Conservation (phyloP, 1,284 basidiomycete genomes). For the Ceratobasidium sp. region DNA sequence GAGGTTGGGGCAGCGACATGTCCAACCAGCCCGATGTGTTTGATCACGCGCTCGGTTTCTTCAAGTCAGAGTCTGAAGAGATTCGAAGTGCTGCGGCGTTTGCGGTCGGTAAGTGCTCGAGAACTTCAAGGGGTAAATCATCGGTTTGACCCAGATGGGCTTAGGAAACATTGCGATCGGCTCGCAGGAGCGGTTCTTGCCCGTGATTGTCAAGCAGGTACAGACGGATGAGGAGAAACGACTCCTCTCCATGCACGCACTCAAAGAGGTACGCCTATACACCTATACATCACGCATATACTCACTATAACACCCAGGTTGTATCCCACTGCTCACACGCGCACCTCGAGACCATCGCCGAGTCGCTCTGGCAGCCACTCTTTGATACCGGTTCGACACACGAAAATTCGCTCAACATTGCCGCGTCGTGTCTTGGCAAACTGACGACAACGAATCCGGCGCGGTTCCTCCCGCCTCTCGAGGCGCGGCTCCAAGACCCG, state of each 20-base stretch:
- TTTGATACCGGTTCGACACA: slow-evolving; percentile 86
- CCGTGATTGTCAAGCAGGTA: slow-evolving; percentile 82
- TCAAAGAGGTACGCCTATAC: slow-evolving; percentile 75
- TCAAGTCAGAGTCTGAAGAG: slow-evolving; percentile 79
- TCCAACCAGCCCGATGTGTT: slow-evolving; percentile 78
- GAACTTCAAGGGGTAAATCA: not conserved
- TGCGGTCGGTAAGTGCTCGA: slow-evolving; percentile 70
- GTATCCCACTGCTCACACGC: slow-evolving; percentile 86
- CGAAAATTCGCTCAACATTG: slow-evolving; percentile 91
- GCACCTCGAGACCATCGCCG: slow-evolving; percentile 84
- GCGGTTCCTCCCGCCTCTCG: slow-evolving; percentile 89
- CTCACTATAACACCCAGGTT: slow-evolving; percentile 61
- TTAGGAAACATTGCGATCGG: slow-evolving; percentile 93
- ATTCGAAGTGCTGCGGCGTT: slow-evolving; percentile 88
- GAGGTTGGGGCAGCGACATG: slow-evolving; percentile 69
- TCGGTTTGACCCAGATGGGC: not conserved
- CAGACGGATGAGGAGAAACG: slow-evolving; percentile 78
- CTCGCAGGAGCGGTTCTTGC: slow-evolving; percentile 83
- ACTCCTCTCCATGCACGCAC: slow-evolving; percentile 83
- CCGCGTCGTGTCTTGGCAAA: slow-evolving; percentile 95
- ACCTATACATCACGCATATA: not conserved
- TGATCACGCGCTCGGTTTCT: slow-evolving; percentile 71
- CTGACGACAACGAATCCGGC: slow-evolving; percentile 89
- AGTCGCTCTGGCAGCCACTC: slow-evolving; percentile 87
- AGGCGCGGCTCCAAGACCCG: slow-evolving; percentile 73